Conservation (phyloP, 164 flowering plant genomes). For the Sextonia rubra region DNA sequence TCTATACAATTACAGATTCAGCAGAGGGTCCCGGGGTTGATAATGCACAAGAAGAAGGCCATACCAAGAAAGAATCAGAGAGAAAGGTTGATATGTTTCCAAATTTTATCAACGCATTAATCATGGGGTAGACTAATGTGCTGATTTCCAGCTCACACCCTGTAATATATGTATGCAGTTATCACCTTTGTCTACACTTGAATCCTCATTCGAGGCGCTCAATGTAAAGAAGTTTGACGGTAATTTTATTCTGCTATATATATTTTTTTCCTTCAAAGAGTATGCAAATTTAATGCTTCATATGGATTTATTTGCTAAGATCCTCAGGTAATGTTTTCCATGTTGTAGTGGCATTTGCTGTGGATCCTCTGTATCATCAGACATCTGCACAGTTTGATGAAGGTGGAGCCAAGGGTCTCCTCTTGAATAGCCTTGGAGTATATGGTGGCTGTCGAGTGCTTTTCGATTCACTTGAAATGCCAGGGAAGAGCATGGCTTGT, state of each 20-base stretch:
- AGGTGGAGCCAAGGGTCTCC: slow-evolving; percentile 96
- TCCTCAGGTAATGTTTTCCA: slow-evolving; percentile 1
- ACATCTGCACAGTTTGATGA: slow-evolving; percentile 98
- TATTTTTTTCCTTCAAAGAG: neutral
- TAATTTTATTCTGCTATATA: slow-evolving; percentile 18
- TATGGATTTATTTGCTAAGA: neutral
- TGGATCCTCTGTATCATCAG: slow-evolving; percentile 96
- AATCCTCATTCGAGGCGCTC: slow-evolving; percentile 83
- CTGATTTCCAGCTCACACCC: slow-evolving; percentile 16
- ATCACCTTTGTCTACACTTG: slow-evolving; percentile 82
- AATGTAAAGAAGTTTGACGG: slow-evolving; percentile 97
- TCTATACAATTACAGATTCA: slow-evolving; percentile 29
- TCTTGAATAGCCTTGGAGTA: slow-evolving; percentile 93
- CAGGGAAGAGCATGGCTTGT: slow-evolving; percentile 53
- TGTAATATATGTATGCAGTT: slow-evolving; percentile 43
- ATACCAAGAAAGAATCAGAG: slow-evolving; percentile 54
- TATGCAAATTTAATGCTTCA: neutral
- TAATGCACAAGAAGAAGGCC: slow-evolving; percentile 39
- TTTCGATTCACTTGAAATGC: slow-evolving; percentile 87
- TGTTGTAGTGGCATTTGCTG: slow-evolving; percentile 74
- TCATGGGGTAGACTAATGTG: neutral
- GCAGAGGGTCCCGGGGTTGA: slow-evolving; percentile 30
- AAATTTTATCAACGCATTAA: neutral
- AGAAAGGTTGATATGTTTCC: slow-evolving; percentile 45
- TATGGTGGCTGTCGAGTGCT: slow-evolving; percentile 84